A percentile compares a stretch with the other conserved stretches of the same genome.
phyloP scores from a whole-genome alignment of 208 protist genomes.

The Leishmania major region DNA sequence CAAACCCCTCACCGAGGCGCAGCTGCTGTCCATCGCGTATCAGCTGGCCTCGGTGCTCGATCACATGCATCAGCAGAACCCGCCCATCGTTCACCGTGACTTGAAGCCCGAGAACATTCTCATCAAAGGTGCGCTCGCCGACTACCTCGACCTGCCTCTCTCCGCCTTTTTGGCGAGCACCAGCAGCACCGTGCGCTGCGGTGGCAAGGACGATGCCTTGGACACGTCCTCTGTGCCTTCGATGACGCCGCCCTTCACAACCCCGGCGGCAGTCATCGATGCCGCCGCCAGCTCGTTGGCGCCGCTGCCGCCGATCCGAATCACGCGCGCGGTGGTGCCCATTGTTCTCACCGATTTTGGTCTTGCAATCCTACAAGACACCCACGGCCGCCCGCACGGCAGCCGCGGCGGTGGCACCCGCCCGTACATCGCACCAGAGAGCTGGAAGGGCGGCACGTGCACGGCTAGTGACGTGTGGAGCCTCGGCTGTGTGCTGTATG shows the following conservation, averaged over 20 bases:
- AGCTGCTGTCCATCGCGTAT: slow-evolving; percentile 81
- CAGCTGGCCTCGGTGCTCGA: slow-evolving; percentile 72
- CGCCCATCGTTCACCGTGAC: slow-evolving; percentile 98
- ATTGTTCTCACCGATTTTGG: slow-evolving; percentile 89
- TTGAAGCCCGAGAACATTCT: slow-evolving; percentile 97
- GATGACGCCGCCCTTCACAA: slow-evolving; percentile 4
- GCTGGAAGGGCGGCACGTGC: slow-evolving; percentile 57
- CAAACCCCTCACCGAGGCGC: slow-evolving; percentile 69
- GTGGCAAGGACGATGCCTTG: not conserved
- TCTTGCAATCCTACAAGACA: slow-evolving; percentile 63
- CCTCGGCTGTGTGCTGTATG: slow-evolving; percentile 87
- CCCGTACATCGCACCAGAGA: slow-evolving; percentile 86
- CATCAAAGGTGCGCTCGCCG: slow-evolving; percentile 45
- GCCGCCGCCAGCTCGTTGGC: not conserved
- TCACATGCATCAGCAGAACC: slow-evolving; percentile 84
- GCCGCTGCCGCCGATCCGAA: slow-evolving; percentile 28
- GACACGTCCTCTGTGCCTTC: slow-evolving; percentile 1
- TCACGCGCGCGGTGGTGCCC: slow-evolving; percentile 56
- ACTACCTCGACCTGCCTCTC: slow-evolving; percentile 21
- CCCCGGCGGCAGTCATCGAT: not conserved
- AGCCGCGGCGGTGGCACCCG: slow-evolving; percentile 69
- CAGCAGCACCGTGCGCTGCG: not conserved
- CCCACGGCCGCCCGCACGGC: slow-evolving; percentile 8
- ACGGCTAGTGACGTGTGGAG: slow-evolving; percentile 87
- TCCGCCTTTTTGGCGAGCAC: not conserved